phyloP scores from a whole-genome alignment of 495 filamentous ascomycete genomes.

The Penicillium angulare region DNA sequence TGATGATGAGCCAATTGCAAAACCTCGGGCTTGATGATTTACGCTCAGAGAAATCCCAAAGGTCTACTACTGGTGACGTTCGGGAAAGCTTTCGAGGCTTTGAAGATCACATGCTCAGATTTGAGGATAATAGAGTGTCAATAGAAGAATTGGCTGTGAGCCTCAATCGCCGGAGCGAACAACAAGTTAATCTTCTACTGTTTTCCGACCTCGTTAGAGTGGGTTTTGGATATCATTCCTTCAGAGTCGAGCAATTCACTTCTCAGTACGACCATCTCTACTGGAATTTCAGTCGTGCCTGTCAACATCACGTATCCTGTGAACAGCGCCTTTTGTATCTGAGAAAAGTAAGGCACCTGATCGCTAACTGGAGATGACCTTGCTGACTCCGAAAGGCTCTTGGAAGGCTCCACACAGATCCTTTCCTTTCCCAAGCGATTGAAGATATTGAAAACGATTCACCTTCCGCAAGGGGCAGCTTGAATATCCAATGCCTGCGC shows the following conservation, averaged over 20 bases:
- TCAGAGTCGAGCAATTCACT: neutral
- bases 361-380: too few relatives aligned
- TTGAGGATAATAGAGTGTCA: too few relatives aligned
- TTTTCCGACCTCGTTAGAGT: neutral
- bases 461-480: neutral
- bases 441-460: neutral
- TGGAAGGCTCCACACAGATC: too few relatives aligned
- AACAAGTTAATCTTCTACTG: neutral
- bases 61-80: too few relatives aligned
- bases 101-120: too few relatives aligned
- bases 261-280: neutral
- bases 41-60: too few relatives aligned
- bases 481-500: neutral
- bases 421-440: neutral
- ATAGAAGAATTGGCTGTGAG: neutral
- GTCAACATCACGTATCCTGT: too few relatives aligned
- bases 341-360: neutral
- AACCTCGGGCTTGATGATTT: too few relatives aligned
- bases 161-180: neutral
- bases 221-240: neutral
- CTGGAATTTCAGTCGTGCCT: too few relatives aligned
- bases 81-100: too few relatives aligned
- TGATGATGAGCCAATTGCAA: too few relatives aligned
- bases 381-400: too few relatives aligned
- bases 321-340: neutral